These are phyloP conservation scores for Monosporascus sp. DNA, from an alignment of 2,329 filamentous ascomycete genomes.

Conservation along the genomic window DNA sequence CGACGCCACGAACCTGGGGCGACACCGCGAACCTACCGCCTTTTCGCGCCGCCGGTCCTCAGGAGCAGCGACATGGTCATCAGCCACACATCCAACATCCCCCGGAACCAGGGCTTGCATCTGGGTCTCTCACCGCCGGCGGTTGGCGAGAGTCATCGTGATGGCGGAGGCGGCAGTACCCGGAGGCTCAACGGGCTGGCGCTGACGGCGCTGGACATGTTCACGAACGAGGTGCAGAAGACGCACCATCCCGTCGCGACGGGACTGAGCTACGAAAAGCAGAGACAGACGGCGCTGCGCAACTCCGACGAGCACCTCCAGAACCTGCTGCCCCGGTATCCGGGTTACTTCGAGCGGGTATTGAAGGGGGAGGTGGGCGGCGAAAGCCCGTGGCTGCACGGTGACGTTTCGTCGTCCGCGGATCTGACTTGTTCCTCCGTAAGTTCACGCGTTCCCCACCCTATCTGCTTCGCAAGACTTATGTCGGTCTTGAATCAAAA, in stretches of 20 bases:
- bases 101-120: constrained; percentile 61
- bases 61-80: constrained; percentile 57
- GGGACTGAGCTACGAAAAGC: constrained; percentile 65
- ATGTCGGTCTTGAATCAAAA: too few relatives aligned
- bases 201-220: constrained; percentile 64
- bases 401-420: constrained; percentile 61
- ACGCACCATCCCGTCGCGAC: constrained; percentile 66
- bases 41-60: constrained; percentile 63
- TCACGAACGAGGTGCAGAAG: constrained; percentile 69
- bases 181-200: constrained; percentile 58
- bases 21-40: constrained; percentile 58
- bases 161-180: constrained; percentile 29
- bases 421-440: constrained; percentile 72
- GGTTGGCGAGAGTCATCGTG: constrained; percentile 27
- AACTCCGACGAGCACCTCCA: constrained; percentile 53
- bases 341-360: constrained; percentile 64
- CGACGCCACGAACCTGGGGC: too few relatives aligned
- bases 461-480: too few relatives aligned
- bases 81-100: constrained; percentile 67
- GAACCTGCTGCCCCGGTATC: constrained; percentile 64
- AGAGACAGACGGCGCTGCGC: constrained; percentile 60
- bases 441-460: constrained; percentile 9
- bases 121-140: constrained; percentile 47
- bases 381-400: constrained; percentile 60
- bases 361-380: constrained; percentile 52